Percentiles rank a stretch among this genome's conserved stretches.
These are phyloP conservation scores for Ichthyophthirius multifiliis DNA, from an alignment of 169 alveolate genomes.

Conservation along the genomic window DNA sequence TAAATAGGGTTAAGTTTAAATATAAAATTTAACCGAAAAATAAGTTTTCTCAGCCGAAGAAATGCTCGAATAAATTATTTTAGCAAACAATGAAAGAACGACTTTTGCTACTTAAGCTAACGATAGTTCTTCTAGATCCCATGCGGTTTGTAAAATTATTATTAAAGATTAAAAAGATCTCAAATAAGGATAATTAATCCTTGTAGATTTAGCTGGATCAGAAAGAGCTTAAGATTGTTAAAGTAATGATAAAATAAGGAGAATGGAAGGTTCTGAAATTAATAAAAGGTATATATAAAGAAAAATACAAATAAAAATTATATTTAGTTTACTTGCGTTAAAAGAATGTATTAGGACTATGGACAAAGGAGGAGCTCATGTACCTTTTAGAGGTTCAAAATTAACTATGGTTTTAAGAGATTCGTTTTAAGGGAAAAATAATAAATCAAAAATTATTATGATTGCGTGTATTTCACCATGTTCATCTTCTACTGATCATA, in stretches of 20 bases:
- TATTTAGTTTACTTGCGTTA: slow-evolving; percentile 17
- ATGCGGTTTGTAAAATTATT: slow-evolving; percentile 78
- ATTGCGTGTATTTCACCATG: slow-evolving; percentile 87
- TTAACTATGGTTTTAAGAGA: slow-evolving; percentile 83
- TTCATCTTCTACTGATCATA: slow-evolving; percentile 75
- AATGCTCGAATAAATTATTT: slow-evolving; percentile 1
- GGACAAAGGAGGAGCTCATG: slow-evolving; percentile 63
- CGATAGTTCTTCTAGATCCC: slow-evolving; percentile 81
- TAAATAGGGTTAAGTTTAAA: slow-evolving; percentile 24
- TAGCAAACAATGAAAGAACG: slow-evolving; percentile 15
- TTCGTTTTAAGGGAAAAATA: slow-evolving; percentile 63
- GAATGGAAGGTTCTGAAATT: slow-evolving; percentile 86
- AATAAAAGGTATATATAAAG: slow-evolving; percentile 73
- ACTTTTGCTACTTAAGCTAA: slow-evolving; percentile 85
- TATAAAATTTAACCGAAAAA: slow-evolving; percentile 14
- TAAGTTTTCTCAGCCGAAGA: not conserved
- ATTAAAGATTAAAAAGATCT: slow-evolving; percentile 44
- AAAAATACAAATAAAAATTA: not conserved
- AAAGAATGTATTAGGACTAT: slow-evolving; percentile 87
- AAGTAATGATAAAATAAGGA: slow-evolving; percentile 72
- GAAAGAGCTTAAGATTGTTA: slow-evolving; percentile 87
- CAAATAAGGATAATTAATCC: slow-evolving; percentile 61
- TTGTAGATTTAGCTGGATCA: slow-evolving; percentile 88
- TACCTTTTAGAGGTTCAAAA: slow-evolving; percentile 84
- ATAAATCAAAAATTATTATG: slow-evolving; percentile 77